A percentile compares a stretch with the other conserved stretches of the same genome.
phyloP scores from a whole-genome alignment of 192 early-diverging fungal genomes.

The Entomortierella beljakovae region DNA sequence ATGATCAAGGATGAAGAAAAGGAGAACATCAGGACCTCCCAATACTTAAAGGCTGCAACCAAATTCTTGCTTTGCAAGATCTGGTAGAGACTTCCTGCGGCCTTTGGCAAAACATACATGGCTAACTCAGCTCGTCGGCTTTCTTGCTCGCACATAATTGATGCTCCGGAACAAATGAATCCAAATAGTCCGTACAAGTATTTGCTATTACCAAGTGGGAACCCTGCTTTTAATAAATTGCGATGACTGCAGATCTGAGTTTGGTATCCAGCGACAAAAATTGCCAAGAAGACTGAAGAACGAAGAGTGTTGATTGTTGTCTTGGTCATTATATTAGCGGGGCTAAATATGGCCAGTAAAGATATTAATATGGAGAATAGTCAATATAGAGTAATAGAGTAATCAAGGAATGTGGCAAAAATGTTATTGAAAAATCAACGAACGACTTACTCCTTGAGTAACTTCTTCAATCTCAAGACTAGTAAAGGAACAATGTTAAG shows the following conservation, averaged over 20 bases:
- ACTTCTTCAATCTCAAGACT: conserved; percentile 64
- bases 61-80: conserved; percentile 68
- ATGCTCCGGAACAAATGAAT: conserved; percentile 57
- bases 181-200: conserved; percentile 73
- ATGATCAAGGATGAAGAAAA: conserved; percentile 77
- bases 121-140: conserved; percentile 76
- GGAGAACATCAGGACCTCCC: conserved; percentile 72
- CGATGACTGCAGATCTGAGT: conserved; percentile 74
- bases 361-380: too few species aligned
- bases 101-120: conserved; percentile 84
- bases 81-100: conserved; percentile 71
- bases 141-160: conserved; percentile 80
- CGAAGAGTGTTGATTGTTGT: conserved; percentile 67
- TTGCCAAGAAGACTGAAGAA: conserved; percentile 73
- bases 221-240: conserved; percentile 57
- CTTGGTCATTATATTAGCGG: conserved; percentile 58
- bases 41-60: conserved; percentile 66
- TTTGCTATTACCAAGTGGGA: conserved; percentile 64
- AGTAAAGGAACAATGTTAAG: conserved; percentile 82
- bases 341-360: too few species aligned
- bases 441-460: conserved; percentile 69
- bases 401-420: not conserved
- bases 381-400: not conserved
- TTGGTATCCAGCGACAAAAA: conserved; percentile 74
- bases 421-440: not conserved